A percentile compares a stretch with the other conserved stretches of the same genome.
These are phyloP conservation scores for Fusarium napiforme DNA, from an alignment of 2,329 filamentous ascomycete species.

Conservation along the genomic window DNA sequence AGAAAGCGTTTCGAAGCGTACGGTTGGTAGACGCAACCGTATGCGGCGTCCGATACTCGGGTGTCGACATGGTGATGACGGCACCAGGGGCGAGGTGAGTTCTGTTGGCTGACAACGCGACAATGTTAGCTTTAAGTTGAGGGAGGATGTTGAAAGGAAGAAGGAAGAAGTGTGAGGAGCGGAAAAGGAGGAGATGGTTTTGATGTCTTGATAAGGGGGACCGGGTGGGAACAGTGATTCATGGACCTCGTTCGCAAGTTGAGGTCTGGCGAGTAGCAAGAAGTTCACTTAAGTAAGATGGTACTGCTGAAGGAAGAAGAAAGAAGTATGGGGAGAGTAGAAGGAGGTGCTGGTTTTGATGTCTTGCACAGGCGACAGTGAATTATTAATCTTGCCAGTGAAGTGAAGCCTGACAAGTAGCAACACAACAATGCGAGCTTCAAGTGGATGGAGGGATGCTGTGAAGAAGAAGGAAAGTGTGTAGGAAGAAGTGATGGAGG, in stretches of 20 bases:
- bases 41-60: slow-evolving; percentile 9
- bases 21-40: not conserved
- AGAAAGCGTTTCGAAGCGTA: slow-evolving; percentile 19
- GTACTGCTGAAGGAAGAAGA: not conserved
- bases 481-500: too few species aligned
- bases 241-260: not conserved
- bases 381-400: not conserved
- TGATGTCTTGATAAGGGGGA: not conserved
- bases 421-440: not conserved
- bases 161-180: not conserved
- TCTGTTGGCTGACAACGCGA: not conserved
- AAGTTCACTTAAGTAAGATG: not conserved
- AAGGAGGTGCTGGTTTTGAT: not conserved
- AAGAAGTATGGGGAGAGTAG: not conserved
- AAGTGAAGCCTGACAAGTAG: not conserved
- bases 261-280: not conserved
- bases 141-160: not conserved
- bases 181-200: not conserved
- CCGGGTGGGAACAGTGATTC: not conserved
- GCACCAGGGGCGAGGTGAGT: not conserved
- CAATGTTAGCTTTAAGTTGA: not conserved
- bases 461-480: not conserved
- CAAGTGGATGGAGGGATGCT: not conserved
- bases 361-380: not conserved
- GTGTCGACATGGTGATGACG: slow-evolving; percentile 18